These are phyloP conservation scores for Candida incommunis DNA, from an alignment of 805 yeast species.

Conservation along the genomic window DNA sequence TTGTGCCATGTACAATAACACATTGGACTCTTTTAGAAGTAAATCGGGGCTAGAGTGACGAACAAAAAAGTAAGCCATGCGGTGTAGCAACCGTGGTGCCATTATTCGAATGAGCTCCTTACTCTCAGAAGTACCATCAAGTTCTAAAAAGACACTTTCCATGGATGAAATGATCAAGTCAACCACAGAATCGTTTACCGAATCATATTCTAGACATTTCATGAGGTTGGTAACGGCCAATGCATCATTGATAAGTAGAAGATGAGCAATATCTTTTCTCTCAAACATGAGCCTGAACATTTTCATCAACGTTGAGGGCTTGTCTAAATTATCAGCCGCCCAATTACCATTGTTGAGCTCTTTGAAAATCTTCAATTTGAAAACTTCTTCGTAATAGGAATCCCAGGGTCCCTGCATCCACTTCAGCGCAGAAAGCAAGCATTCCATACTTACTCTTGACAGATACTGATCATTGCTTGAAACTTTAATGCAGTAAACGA, in stretches of 20 bases:
- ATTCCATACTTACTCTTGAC: background rate
- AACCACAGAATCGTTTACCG: constrained; percentile 57
- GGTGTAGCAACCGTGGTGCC: constrained; percentile 20
- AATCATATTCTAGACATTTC: constrained; percentile 34
- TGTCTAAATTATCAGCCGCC: constrained; percentile 66
- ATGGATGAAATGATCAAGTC: constrained; percentile 41
- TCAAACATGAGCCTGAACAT: constrained; percentile 48
- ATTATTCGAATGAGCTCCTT: constrained; percentile 32
- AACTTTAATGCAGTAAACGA: background rate
- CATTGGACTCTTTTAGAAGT: constrained; percentile 11
- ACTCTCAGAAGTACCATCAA: background rate
- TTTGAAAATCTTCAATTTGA: constrained; percentile 41
- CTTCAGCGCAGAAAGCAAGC: background rate
- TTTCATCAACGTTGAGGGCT: constrained; percentile 63
- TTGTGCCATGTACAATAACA: constrained; percentile 5
- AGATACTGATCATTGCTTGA: background rate
- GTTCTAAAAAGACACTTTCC: constrained; percentile 8
- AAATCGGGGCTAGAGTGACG: constrained; percentile 6
- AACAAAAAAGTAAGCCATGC: constrained; percentile 11
- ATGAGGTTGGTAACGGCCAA: constrained; percentile 43
- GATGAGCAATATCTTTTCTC: constrained; percentile 30
- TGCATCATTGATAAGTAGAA: constrained; percentile 41
- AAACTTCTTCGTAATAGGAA: constrained; percentile 34
- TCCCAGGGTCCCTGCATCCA: constrained; percentile 31
- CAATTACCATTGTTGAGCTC: constrained; percentile 41